These are phyloP conservation scores for Perkinsus chesapeaki DNA, from an alignment of 169 alveolate species.

Conservation along the genomic window DNA sequence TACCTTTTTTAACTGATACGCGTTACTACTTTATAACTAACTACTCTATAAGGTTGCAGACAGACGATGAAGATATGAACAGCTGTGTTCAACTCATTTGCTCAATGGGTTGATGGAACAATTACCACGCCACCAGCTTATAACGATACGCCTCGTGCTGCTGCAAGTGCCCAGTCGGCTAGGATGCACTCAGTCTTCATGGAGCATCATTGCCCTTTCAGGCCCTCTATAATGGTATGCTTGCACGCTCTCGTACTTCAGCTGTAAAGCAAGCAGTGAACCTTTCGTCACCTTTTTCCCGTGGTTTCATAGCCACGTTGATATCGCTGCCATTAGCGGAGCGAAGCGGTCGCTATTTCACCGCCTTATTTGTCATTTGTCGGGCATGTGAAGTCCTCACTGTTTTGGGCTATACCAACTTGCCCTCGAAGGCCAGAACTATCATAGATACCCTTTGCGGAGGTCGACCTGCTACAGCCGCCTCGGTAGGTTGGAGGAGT, in stretches of 20 bases:
- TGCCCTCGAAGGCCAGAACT: not conserved
- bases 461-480: not conserved
- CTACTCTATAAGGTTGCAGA: too few species aligned
- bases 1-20: too few species aligned
- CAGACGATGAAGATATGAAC: too few species aligned
- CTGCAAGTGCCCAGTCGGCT: too few species aligned
- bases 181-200: too few species aligned
- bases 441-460: not conserved
- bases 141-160: too few species aligned
- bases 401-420: not conserved
- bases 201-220: too few species aligned
- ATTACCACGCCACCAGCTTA: too few species aligned
- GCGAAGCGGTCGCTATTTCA: not conserved
- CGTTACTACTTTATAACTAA: too few species aligned
- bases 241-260: not conserved
- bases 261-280: not conserved
- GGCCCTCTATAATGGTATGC: not conserved
- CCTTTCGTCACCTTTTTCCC: not conserved
- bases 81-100: too few species aligned
- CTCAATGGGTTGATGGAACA: too few species aligned
- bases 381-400: not conserved
- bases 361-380: not conserved
- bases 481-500: not conserved
- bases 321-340: not conserved
- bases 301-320: not conserved